phyloP scores from a whole-genome alignment of 805 yeast species.

The Kurtzmaniella cleridarum region DNA sequence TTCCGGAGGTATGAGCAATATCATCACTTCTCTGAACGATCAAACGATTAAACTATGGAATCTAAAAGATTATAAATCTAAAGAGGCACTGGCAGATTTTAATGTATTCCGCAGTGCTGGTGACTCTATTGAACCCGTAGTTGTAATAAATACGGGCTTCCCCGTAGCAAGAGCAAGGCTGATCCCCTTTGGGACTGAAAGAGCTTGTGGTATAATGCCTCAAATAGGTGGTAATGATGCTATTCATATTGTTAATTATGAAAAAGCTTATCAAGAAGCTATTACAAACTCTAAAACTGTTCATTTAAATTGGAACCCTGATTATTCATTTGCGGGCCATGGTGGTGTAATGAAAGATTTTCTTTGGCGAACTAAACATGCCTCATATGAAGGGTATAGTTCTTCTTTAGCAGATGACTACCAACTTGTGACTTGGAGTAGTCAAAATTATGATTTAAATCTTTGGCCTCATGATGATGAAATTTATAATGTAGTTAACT shows the following conservation, averaged over 20 bases:
- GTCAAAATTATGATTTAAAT: conserved; percentile 71
- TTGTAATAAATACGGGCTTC: conserved; percentile 63
- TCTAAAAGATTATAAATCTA: conserved; percentile 25
- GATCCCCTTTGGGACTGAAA: conserved; percentile 75
- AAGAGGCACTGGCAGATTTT: conserved; percentile 2
- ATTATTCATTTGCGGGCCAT: conserved; percentile 71
- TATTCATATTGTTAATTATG: conserved; percentile 49
- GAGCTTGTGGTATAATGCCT: conserved; percentile 85
- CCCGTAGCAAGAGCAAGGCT: conserved; percentile 89
- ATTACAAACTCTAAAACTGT: conserved; percentile 19
- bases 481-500: conserved; percentile 31
- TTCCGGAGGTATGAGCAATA: conserved; percentile 50
- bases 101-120: background rate
- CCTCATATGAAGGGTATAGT: conserved; percentile 35
- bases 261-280: conserved; percentile 26
- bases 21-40: conserved; percentile 86
- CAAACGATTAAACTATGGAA: conserved; percentile 80
- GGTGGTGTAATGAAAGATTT: conserved; percentile 82
- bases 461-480: conserved; percentile 63
- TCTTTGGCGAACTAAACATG: conserved; percentile 64
- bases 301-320: conserved; percentile 32
- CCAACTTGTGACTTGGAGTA: conserved; percentile 92
- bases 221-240: conserved; percentile 76
- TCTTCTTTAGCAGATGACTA: conserved; percentile 53
- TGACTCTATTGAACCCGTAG: conserved; percentile 37